Evolutionary conservation across 345 rosid genomes (phyloP).

Genomic region (Eucalyptus decipiens): DNA sequence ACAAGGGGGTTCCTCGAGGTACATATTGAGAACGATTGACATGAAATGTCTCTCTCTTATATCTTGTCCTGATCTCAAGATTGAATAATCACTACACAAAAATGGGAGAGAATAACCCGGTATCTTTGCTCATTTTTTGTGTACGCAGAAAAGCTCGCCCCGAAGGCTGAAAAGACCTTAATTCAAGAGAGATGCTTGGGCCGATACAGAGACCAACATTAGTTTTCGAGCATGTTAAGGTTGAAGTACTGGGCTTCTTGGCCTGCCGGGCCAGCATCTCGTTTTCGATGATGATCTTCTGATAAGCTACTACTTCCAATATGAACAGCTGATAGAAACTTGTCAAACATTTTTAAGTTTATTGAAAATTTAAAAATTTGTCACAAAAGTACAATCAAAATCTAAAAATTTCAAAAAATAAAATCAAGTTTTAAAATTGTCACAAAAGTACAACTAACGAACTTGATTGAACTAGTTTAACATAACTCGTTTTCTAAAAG

Average conservation of each 20-base stretch:
- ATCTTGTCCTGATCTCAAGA: not conserved
- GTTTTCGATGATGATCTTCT: not conserved
- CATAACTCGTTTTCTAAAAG: too few relatives aligned
- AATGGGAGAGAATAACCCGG: not conserved
- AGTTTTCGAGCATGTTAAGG: not conserved
- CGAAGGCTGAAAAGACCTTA: not conserved
- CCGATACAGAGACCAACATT: not conserved
- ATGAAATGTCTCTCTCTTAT: not conserved
- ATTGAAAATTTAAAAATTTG: fast-evolving
- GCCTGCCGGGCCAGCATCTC: not conserved
- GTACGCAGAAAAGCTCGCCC: not conserved
- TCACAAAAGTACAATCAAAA: fast-evolving
- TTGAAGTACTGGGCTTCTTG: not conserved
- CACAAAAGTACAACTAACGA: fast-evolving
- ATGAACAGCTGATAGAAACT: not conserved
- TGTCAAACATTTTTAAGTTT: not conserved
- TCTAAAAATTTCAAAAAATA: too few relatives aligned
- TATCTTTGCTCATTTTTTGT: not conserved
- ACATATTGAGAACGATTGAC: not conserved
- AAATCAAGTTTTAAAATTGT: too few relatives aligned
- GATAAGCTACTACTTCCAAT: not conserved
- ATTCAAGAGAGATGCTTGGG: not conserved
- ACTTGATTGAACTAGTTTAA: fast-evolving
- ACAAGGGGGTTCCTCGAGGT: not conserved
- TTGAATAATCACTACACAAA: not conserved